A percentile compares a stretch with the other conserved stretches of the same genome.
These are phyloP conservation scores for Syzygium jambos DNA, from an alignment of 345 rosid species.

Conservation along the genomic window DNA sequence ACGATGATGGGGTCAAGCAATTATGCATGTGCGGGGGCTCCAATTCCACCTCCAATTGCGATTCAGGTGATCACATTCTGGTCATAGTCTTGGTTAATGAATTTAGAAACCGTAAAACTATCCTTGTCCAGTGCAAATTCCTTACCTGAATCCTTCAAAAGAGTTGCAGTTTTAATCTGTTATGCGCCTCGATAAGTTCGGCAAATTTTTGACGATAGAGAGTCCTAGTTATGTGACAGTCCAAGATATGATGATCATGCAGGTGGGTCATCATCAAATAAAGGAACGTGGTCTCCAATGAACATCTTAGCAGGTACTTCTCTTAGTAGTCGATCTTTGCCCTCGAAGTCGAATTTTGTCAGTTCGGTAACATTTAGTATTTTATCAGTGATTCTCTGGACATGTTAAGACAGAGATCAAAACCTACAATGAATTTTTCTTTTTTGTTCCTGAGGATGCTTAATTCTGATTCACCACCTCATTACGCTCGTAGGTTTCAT, in stretches of 20 bases:
- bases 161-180: not conserved
- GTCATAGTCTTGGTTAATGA: not conserved
- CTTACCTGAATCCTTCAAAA: not conserved
- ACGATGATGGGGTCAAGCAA: conserved; percentile 45
- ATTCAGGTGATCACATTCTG: conserved; percentile 31
- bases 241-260: not conserved
- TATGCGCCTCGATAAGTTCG: not conserved
- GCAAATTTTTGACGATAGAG: not conserved
- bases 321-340: not conserved
- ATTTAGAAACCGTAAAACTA: not conserved
- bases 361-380: not conserved
- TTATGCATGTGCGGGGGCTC: conserved; percentile 58
- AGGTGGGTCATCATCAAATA: conserved; percentile 14
- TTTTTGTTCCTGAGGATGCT: not conserved
- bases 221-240: not conserved
- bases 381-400: not conserved
- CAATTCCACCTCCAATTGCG: conserved; percentile 83
- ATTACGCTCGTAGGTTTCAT: not conserved
- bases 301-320: conserved; percentile 13
- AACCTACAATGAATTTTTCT: not conserved
- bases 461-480: not conserved
- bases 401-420: not conserved
- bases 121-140: not conserved
- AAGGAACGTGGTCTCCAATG: not conserved
- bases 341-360: not conserved